A percentile compares a stretch with the other conserved stretches of the same genome.
Conservation (phyloP, 768 basidiomycete species). For the Hypsizygus marmoreus region DNA sequence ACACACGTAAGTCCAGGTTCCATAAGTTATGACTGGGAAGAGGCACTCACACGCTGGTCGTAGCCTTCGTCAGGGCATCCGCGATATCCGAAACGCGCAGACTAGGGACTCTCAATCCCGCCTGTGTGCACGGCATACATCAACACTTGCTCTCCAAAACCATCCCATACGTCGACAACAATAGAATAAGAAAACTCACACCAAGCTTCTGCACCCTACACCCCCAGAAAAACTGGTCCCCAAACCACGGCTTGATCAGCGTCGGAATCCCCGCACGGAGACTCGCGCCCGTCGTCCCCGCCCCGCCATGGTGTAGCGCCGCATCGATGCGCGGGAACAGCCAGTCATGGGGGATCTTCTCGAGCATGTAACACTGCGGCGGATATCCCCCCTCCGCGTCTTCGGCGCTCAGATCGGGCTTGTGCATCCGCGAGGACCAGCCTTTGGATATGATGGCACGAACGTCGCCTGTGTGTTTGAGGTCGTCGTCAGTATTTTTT, state of each 20-base stretch:
- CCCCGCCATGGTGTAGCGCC: constrained; percentile 68
- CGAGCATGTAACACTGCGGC: constrained; percentile 54
- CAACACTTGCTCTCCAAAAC: no score
- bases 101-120: constrained; percentile 51
- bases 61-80: constrained; percentile 57
- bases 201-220: constrained; percentile 64
- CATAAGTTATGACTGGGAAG: background rate
- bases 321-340: constrained; percentile 63
- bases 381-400: constrained; percentile 49
- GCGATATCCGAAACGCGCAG: constrained; percentile 49
- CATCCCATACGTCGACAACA: background rate
- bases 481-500: constrained; percentile 6
- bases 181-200: constrained; percentile 26
- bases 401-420: constrained; percentile 27
- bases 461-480: constrained; percentile 47
- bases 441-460: constrained; percentile 70
- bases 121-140: constrained; percentile 27
- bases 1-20: background rate
- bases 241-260: constrained; percentile 72
- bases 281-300: constrained; percentile 71
- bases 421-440: constrained; percentile 61
- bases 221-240: constrained; percentile 70
- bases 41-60: constrained; percentile 45
- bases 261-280: constrained; percentile 67
- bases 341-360: constrained; percentile 72